phyloP scores from a whole-genome alignment of 2,329 filamentous ascomycete species.

The Periconia sp. region DNA sequence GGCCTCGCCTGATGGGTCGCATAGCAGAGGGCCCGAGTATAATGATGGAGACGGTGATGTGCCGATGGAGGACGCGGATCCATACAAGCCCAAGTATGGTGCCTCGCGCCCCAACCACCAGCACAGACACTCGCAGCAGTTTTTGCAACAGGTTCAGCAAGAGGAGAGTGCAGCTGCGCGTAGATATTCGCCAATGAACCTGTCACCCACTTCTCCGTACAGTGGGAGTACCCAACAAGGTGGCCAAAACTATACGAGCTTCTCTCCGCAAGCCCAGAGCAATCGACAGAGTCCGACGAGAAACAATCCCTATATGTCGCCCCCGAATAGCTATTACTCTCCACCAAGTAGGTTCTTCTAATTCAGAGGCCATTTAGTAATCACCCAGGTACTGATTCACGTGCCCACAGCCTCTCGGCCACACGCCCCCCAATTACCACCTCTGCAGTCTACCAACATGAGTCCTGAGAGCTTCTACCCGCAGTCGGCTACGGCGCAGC shows the following conservation, averaged over 20 bases:
- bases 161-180: slow-evolving; percentile 85
- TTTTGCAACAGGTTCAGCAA: slow-evolving; percentile 67
- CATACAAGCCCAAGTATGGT: slow-evolving; percentile 82
- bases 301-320: slow-evolving; percentile 63
- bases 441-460: slow-evolving; percentile 74
- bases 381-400: slow-evolving; percentile 27
- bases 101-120: slow-evolving; percentile 79
- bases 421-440: slow-evolving; percentile 72
- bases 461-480: slow-evolving; percentile 73
- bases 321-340: slow-evolving; percentile 64
- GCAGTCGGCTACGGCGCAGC: slow-evolving; percentile 70
- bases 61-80: slow-evolving; percentile 85
- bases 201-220: slow-evolving; percentile 83
- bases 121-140: slow-evolving; percentile 77
- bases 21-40: slow-evolving; percentile 42
- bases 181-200: slow-evolving; percentile 95
- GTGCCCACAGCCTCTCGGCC: slow-evolving; percentile 52
- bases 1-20: slow-evolving; percentile 38
- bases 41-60: slow-evolving; percentile 54
- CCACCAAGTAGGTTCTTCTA: slow-evolving; percentile 57
- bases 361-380: slow-evolving; percentile 1
- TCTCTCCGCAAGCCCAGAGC: slow-evolving; percentile 47
- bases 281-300: slow-evolving; percentile 83
- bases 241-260: slow-evolving; percentile 48
- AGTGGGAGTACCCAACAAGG: slow-evolving; percentile 64